Base-by-base conservation (phyloP, 192 early-diverging fungal genomes). In the Umbelopsis sp. region DNA sequence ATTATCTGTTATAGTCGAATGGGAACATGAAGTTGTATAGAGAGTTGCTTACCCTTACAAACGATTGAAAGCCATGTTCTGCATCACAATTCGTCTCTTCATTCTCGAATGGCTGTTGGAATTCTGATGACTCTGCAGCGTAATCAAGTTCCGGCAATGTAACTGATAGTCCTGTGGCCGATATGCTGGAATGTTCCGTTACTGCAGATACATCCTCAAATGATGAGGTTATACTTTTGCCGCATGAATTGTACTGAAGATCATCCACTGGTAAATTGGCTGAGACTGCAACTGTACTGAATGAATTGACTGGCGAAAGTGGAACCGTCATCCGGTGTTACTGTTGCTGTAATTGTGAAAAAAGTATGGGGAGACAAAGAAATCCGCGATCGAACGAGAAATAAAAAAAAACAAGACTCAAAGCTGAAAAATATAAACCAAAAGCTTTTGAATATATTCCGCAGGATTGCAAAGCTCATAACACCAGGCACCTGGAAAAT, bases 401-500 rank as follows among this genome's bases (percentile, higher is more conserved):
- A 11, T 6, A 52, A 0, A 23, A 52, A 52, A 52, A 21, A 25
- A 25, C 2, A 61, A 61, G 16, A 35, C 12, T 18, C 18, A 27
- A 61, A 35, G 18, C 27, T 30, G 15, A 30, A 18, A 61, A 61
- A 41, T 41, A 41, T 41, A 41, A 41, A 41, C 2, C 37, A 30
- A 41, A 41, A 41, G 37, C 37, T 41, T 41, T 41, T 41, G 55
- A 61, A 61, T 61, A 61, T 61, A 61, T 61, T 61, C 55, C 55
- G 55, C 55, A 61, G 27, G 55, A 18, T 35, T 27, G 55, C 4
- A 35, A 16, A 30, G 10, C 30, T 35, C 21, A 61, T 16, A 4
- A 4, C 16, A 27, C 30, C 23, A 25, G 55, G 30, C 55, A 30
- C 30, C 16, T 61, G 55, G 27, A 13, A 55, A 61, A 61, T 61